Percentiles rank a stretch among this genome's conserved stretches.
These are phyloP conservation scores for Fusarium proliferatum DNA, from an alignment of 2,329 filamentous ascomycete species.

Conservation along the genomic window DNA sequence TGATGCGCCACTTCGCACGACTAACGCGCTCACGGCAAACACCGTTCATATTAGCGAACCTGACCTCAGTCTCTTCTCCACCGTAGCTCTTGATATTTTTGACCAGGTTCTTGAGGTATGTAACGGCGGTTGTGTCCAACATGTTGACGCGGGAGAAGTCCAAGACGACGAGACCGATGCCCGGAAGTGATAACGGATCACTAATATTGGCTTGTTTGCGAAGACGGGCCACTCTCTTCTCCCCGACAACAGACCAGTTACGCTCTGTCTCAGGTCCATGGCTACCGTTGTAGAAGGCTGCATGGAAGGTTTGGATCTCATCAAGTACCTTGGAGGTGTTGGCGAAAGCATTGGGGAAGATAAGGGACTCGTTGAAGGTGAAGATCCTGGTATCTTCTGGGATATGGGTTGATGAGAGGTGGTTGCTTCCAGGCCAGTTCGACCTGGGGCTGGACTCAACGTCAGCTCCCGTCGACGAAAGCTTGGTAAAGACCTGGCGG, in stretches of 20 bases:
- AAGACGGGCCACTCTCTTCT: constrained; percentile 59
- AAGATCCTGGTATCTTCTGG: constrained; percentile 66
- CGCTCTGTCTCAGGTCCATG: constrained; percentile 51
- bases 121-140: constrained; percentile 64
- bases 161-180: constrained; percentile 61
- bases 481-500: constrained; percentile 65
- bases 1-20: constrained; percentile 51
- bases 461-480: constrained; percentile 46
- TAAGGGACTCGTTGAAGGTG: constrained; percentile 65
- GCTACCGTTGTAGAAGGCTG: constrained; percentile 52
- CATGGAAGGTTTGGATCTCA: constrained; percentile 57
- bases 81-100: constrained; percentile 61
- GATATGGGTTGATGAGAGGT: constrained; percentile 43
- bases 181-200: constrained; percentile 46
- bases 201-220: constrained; percentile 53
- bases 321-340: constrained; percentile 63
- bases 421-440: constrained; percentile 26
- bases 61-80: constrained; percentile 57
- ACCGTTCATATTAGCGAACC: constrained; percentile 60
- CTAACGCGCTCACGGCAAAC: constrained; percentile 54
- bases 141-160: constrained; percentile 64
- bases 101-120: constrained; percentile 60
- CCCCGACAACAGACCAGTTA: constrained; percentile 65
- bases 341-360: constrained; percentile 70
- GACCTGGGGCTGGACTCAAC: constrained; percentile 46